Evolutionary conservation across 176 grass and related monocot genomes (phyloP), one percentile per base, ranked within the genome.

Genomic region (Thalia dealbata): DNA sequence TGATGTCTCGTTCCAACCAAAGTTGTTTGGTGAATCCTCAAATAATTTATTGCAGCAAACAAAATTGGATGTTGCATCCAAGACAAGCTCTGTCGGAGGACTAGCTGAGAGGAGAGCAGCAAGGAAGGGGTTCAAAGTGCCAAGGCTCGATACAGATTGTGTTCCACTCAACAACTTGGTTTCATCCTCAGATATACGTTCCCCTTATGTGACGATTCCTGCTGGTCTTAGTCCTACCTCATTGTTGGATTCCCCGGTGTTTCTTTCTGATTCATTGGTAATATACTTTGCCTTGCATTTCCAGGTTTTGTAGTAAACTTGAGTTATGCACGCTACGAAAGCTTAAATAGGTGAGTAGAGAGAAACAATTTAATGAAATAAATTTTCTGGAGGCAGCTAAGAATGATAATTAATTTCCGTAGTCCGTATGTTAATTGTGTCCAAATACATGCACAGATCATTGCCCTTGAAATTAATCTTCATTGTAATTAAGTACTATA

Each of bases 151-250:
- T 76, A 99, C 82, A 13, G 84, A 78, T 79, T 71, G 79, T 50
- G 71, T 85, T 21, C 32, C 56, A 21, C n/a, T 26, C 24, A 35
- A 28, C 54, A 86, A 19, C 56, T 27, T 73, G 13, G 84, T 29
- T 74, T 91, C 95, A 65, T 87, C 81, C 22, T 62, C 81, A 27
- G 79, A 82, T 65, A 79, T 78, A 69, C 64, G 66, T 56, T 95
- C 95, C 30, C 95, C 95, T 29, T 85, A 81, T 72, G 74, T 99
- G 70, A 83, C 88, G 48, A 99, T 99, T 76, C 90, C 95, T 61
- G 87, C 90, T 69, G 95, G 95, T 70, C 83, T 99, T 52, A 99
- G 95, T 72, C 95, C 95, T 59, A 91, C 88, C 27, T 75, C 79
- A 46, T 80, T 95, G 58, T 79, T 99, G 25, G 95, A 99, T 35